Conservation (phyloP, 2,329 filamentous ascomycete genomes). For the Colletotrichum musae region DNA sequence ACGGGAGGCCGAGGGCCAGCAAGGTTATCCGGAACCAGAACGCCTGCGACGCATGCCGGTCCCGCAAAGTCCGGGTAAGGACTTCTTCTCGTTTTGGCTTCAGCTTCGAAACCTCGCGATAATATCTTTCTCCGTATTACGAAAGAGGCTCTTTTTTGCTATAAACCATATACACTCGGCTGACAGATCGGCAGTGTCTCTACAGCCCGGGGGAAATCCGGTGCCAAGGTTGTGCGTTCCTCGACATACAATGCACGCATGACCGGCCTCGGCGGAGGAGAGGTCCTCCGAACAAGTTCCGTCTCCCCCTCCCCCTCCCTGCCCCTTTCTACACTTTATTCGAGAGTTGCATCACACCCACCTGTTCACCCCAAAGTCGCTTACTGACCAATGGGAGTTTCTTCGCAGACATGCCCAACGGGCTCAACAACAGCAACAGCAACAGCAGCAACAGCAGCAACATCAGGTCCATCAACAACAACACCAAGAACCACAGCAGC, state of each 20-base stretch:
- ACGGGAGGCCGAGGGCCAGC: constrained; percentile 13
- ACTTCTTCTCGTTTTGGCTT: background rate
- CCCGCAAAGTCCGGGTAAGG: constrained; percentile 48
- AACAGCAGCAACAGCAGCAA: background rate
- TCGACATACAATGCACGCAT: constrained; percentile 47
- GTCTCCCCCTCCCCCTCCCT: background rate
- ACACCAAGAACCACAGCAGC: background rate
- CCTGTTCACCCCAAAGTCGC: background rate
- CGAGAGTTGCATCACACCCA: background rate
- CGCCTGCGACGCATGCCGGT: constrained; percentile 49
- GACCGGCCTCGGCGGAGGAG: constrained; percentile 46
- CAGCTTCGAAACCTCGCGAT: background rate
- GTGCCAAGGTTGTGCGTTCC: constrained; percentile 45
- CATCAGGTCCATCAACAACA: background rate
- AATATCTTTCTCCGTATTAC: no score
- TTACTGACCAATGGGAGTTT: constrained; percentile 8
- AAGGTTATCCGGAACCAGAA: constrained; percentile 44
- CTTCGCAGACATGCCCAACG: constrained; percentile 18
- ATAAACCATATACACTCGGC: background rate
- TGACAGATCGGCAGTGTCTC: constrained; percentile 41
- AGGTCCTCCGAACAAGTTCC: constrained; percentile 47
- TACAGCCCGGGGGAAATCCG: constrained; percentile 30
- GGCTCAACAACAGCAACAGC: constrained; percentile 13
- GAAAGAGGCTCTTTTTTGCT: no score
- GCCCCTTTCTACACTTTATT: background rate